Evolutionary conservation across 805 yeast genomes (phyloP).

Genomic region (Candida ficus): DNA sequence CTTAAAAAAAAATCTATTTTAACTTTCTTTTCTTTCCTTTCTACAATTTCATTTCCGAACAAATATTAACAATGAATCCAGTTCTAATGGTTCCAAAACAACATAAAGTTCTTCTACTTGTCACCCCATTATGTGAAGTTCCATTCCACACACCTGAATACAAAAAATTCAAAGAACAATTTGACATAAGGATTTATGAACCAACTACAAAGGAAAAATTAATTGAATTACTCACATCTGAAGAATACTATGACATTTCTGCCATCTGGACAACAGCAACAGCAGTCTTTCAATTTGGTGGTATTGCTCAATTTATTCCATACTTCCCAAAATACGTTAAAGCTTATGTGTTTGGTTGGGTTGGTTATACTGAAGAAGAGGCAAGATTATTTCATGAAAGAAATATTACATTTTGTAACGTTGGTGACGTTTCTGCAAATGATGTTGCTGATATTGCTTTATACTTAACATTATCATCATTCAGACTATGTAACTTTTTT

Average conservation of each 20-base stretch:
- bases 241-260: conserved; percentile 34
- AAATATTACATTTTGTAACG: conserved; percentile 55
- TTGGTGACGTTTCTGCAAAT: conserved; percentile 51
- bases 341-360: conserved; percentile 52
- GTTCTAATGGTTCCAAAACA: background rate
- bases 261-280: conserved; percentile 54
- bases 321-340: conserved; percentile 42
- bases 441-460: conserved; percentile 74
- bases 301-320: conserved; percentile 39
- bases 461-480: conserved; percentile 50
- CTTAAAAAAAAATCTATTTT: too few relatives aligned
- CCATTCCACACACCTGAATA: conserved; percentile 44
- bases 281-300: conserved; percentile 39
- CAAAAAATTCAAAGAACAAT: conserved; percentile 34
- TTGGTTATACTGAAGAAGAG: conserved; percentile 55
- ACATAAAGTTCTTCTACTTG: conserved; percentile 29
- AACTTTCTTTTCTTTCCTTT: too few relatives aligned
- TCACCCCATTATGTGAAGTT: conserved; percentile 30
- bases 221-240: conserved; percentile 32
- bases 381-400: conserved; percentile 37
- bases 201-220: conserved; percentile 39
- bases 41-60: too few relatives aligned
- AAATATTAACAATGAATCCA: too few relatives aligned
- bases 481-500: conserved; percentile 50
- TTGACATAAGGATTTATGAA: conserved; percentile 34